Conservation (phyloP, 2,329 filamentous ascomycete species). For the Myriangium duriaei region DNA sequence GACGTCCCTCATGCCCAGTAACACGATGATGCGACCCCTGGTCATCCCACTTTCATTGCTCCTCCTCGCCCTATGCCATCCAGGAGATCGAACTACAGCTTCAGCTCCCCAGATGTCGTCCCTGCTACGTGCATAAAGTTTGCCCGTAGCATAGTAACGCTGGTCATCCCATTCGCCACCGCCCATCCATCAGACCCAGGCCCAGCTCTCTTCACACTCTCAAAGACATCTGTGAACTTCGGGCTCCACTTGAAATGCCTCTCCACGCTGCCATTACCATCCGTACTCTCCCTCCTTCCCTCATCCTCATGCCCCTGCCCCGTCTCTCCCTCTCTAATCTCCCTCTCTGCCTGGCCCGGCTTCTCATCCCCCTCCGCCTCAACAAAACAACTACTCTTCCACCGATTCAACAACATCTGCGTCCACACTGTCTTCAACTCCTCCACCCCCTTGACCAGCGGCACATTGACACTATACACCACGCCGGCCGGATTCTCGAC, state of each 20-base stretch:
- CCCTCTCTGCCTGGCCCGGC: conserved; percentile 45
- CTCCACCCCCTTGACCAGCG: conserved; percentile 97
- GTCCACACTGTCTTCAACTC: conserved; percentile 68
- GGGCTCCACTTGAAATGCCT: conserved; percentile 95
- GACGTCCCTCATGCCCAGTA: no score
- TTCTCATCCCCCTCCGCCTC: conserved; percentile 60
- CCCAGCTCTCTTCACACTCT: conserved; percentile 65
- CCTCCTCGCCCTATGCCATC: conserved; percentile 3
- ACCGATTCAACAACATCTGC: conserved; percentile 79
- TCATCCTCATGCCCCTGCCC: conserved; percentile 21
- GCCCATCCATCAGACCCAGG: conserved; percentile 90
- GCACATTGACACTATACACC: conserved; percentile 45
- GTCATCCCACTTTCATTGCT: no score
- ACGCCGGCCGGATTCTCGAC: conserved; percentile 1
- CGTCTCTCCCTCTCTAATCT: conserved; percentile 26
- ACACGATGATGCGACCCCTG: no score
- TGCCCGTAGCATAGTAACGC: conserved; percentile 79
- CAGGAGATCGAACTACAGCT: no score
- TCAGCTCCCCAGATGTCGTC: conserved; percentile 56
- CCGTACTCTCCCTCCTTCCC: conserved; percentile 39
- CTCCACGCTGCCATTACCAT: conserved; percentile 37
- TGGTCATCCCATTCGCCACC: conserved; percentile 76
- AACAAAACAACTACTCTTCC: conserved; percentile 75
- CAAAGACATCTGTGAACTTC: conserved; percentile 72
- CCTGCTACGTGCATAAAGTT: conserved; percentile 75